Base-by-base conservation (phyloP, 176 grass and related monocot genomes). In the bread wheat (Triticum aestivum) region DNA sequence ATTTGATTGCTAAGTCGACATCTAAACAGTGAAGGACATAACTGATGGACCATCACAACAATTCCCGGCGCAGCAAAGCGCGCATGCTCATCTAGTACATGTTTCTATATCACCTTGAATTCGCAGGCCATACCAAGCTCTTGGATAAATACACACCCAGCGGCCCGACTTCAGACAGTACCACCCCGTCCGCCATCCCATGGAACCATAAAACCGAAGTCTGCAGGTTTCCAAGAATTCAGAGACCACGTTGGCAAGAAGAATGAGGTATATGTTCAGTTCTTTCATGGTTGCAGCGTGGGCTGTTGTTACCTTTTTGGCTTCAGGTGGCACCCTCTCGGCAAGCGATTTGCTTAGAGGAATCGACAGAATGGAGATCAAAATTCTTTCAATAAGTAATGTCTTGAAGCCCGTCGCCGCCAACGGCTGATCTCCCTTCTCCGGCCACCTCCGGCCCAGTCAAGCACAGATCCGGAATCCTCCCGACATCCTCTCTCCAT, bases 201-300 rank as follows among this genome's bases (percentile, higher is more conserved):
- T 97, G 92, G 66, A 90, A 92, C 94, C 94, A 92, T n/a, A 97
- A 84, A 11, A 94, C 79, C 6, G 91, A 92, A 17, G 94, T 94
- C 94, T 92, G 56, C 33, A 86, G 9, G 30, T 54, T 54, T 72
- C 78, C 3, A 84, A 95, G 18, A 29, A 76, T 45, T 39, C 27
- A 37, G 51, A 27, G 13, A 68, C 9, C 61, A 27, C 38, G 42
- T 44, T 39, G 13, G 20, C 35, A 64, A 4, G 73, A 58, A 45
- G 56, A 5, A 42, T 1, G 4, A n/a, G 7, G 29, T 66, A 29
- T 49, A 4, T 13, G 6, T 34, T 39, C 52, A 23, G 5, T 38
- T 15, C 20, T 85, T 10, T 0, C 9, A 73, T 47, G 20, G 24
- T 64, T 74, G 47, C 39, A 8, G 8, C 2, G 8, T 41, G 8